Conservation (phyloP, 768 basidiomycete genomes). For the Rickenella mellea region DNA sequence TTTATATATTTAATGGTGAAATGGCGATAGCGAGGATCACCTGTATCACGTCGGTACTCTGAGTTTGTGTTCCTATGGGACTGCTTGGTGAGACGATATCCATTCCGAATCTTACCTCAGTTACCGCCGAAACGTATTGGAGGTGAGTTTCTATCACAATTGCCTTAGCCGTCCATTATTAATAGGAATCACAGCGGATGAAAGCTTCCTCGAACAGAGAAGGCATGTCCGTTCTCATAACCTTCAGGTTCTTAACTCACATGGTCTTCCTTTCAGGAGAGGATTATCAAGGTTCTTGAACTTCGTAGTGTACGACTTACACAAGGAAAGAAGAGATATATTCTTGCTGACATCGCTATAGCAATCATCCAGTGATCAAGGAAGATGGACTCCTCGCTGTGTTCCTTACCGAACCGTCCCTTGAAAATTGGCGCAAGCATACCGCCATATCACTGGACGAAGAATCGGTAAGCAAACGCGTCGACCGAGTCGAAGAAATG, state of each 20-base stretch:
- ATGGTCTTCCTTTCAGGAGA: conserved; percentile 36
- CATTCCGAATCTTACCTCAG: conserved; percentile 81
- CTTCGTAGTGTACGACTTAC: conserved; percentile 58
- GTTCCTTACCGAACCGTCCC: conserved; percentile 76
- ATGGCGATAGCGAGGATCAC: conserved; percentile 41
- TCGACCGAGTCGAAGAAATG: conserved; percentile 84
- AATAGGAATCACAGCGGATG: conserved; percentile 56
- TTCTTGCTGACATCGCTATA: conserved; percentile 14
- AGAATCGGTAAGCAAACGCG: conserved; percentile 71
- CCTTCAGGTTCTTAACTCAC: conserved; percentile 3
- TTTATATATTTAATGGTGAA: neutral
- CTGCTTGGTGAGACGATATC: conserved; percentile 76
- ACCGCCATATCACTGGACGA: conserved; percentile 73
- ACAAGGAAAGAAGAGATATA: neutral
- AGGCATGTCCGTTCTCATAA: conserved; percentile 32
- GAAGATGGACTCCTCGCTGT: conserved; percentile 76
- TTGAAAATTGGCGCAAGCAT: conserved; percentile 84
- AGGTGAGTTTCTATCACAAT: conserved; percentile 39
- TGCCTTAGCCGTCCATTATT: neutral
- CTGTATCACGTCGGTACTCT: conserved; percentile 81
- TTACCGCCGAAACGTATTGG: conserved; percentile 91
- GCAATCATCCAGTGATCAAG: conserved; percentile 87
- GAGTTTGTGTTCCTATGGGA: conserved; percentile 93
- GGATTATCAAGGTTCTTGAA: conserved; percentile 74
- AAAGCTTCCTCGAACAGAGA: conserved; percentile 85